phyloP scores from a whole-genome alignment of 495 filamentous ascomycete genomes.

The Penicillium argentinense region DNA sequence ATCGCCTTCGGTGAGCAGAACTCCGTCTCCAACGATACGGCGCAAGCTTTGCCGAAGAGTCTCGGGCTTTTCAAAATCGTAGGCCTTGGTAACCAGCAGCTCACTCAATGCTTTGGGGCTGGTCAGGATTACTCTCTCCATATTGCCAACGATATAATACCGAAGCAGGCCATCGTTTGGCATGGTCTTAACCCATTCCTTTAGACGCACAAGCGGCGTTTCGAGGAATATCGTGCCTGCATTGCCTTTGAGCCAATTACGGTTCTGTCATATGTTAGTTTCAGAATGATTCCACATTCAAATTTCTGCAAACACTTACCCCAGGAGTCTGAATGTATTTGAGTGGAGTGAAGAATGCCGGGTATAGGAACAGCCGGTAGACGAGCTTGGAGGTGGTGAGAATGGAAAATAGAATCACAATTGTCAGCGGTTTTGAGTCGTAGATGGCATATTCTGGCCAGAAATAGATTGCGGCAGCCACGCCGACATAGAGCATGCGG shows the following conservation, averaged over 20 bases:
- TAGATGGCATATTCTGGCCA: conserved; percentile 33
- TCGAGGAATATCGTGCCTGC: conserved; percentile 20
- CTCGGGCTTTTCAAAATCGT: conserved; percentile 76
- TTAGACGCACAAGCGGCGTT: conserved; percentile 56
- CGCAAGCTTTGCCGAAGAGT: conserved; percentile 56
- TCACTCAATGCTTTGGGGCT: conserved; percentile 67
- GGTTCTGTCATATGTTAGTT: conserved; percentile 21
- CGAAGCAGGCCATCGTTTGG: conserved; percentile 81
- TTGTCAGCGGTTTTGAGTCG: conserved; percentile 27
- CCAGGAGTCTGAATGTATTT: conserved; percentile 60
- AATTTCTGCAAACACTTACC: conserved; percentile 34
- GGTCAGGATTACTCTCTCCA: conserved; percentile 67
- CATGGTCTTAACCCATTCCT: conserved; percentile 63
- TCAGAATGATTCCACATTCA: background rate
- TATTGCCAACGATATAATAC: conserved; percentile 65
- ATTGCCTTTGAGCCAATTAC: conserved; percentile 40
- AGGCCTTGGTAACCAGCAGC: conserved; percentile 64
- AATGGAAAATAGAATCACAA: conserved; percentile 22
- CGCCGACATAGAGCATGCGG: conserved; percentile 22
- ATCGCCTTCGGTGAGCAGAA: conserved; percentile 82
- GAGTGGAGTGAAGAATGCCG: conserved; percentile 69
- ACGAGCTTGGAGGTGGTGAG: conserved; percentile 27
- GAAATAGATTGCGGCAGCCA: conserved; percentile 25
- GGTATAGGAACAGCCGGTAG: conserved; percentile 65
- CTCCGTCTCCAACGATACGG: conserved; percentile 68